Evolutionary conservation across 2,329 filamentous ascomycete species (phyloP).

Genomic region (Microsporum ferrugineum): DNA sequence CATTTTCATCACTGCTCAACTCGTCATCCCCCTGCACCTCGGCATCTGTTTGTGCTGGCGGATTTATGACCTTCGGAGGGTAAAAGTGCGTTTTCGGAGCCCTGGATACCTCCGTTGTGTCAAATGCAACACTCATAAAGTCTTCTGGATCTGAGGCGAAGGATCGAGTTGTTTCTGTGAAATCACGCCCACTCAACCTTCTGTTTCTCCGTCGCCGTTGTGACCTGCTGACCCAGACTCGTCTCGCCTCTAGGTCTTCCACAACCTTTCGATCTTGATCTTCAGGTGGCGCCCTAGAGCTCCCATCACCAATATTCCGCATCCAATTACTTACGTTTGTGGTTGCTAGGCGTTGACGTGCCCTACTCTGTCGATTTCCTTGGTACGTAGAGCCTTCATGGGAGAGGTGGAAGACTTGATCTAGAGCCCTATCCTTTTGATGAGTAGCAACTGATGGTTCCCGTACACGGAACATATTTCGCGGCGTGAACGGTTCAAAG

Average conservation of each 20-base stretch:
- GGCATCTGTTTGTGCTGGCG: constrained; percentile 58
- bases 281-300: constrained; percentile 42
- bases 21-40: constrained; percentile 70
- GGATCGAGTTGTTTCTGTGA: constrained; percentile 43
- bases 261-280: constrained; percentile 50
- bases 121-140: constrained; percentile 16
- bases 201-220: constrained; percentile 34
- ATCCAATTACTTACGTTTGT: constrained; percentile 86
- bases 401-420: constrained; percentile 74
- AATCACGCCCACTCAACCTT: constrained; percentile 29
- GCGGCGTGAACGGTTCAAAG: constrained; percentile 61
- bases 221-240: constrained; percentile 38
- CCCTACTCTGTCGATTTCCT: constrained; percentile 44
- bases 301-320: constrained; percentile 52
- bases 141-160: constrained; percentile 48
- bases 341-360: constrained; percentile 53
- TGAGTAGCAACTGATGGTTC: constrained; percentile 82
- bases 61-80: not conserved
- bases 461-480: constrained; percentile 49
- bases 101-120: not conserved
- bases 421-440: constrained; percentile 78
- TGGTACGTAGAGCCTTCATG: constrained; percentile 52
- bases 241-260: constrained; percentile 45
- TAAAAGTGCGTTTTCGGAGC: not conserved
- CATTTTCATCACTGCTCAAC: constrained; percentile 68